Conservation (phyloP, 371 early-diverging fungal species). For the Rhizopus delemar region DNA sequence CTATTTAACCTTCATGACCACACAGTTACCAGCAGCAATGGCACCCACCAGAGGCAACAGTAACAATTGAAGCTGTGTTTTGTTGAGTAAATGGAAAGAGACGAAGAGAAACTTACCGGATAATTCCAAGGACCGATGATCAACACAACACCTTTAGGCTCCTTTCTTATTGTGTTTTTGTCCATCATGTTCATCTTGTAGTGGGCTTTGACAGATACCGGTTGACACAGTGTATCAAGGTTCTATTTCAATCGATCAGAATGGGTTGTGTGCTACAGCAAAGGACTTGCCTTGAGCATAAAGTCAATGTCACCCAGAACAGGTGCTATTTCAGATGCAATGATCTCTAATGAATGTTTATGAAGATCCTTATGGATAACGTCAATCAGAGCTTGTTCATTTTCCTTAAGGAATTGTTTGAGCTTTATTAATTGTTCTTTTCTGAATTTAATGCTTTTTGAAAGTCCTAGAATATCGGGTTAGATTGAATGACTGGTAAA, state of each 20-base stretch:
- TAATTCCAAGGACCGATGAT: constrained; percentile 89
- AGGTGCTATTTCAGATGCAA: constrained; percentile 61
- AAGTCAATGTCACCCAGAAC: constrained; percentile 70
- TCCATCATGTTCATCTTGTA: constrained; percentile 42
- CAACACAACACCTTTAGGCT: constrained; percentile 76
- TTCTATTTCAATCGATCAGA: constrained; percentile 20
- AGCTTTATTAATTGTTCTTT: constrained; percentile 68
- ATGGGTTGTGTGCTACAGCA: no score
- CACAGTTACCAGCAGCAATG: constrained; percentile 91
- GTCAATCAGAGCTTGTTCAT: constrained; percentile 56
- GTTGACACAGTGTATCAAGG: constrained; percentile 32
- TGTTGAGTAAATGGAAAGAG: neutral
- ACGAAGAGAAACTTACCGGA: constrained; percentile 50
- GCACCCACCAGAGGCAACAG: constrained; percentile 84
- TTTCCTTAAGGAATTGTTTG: constrained; percentile 60
- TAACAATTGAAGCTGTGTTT: constrained; percentile 52
- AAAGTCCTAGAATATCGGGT: constrained; percentile 22
- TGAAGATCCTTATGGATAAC: constrained; percentile 69
- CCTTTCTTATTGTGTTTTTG: constrained; percentile 53
- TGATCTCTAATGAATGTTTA: constrained; percentile 55
- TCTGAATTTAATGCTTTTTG: constrained; percentile 65
- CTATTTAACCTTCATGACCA: constrained; percentile 66
- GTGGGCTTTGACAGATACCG: constrained; percentile 33
- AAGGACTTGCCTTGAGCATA: constrained; percentile 40
- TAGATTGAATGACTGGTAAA: neutral